Evolutionary conservation across 2,329 filamentous ascomycete species (phyloP).

Genomic region (Pseudogymnoascus sp.): DNA sequence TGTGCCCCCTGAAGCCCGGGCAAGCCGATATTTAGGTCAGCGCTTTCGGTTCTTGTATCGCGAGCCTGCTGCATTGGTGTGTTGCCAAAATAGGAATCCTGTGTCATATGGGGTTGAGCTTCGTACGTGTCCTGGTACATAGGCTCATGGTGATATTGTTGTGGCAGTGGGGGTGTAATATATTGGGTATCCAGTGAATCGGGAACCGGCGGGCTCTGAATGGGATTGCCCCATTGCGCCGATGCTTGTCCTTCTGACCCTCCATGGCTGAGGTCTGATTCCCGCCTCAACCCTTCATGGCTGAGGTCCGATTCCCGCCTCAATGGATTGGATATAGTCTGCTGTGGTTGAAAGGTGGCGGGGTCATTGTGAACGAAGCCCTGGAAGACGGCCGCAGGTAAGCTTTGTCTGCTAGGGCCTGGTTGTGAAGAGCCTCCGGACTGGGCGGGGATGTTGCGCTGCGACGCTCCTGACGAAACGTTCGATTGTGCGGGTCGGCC

Average conservation of each 20-base stretch:
- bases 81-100: background rate
- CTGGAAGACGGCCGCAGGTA: background rate
- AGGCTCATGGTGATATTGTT: background rate
- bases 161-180: background rate
- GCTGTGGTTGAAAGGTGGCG: background rate
- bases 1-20: background rate
- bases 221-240: background rate
- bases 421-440: background rate
- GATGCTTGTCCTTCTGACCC: background rate
- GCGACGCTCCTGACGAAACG: background rate
- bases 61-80: background rate
- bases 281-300: background rate
- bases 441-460: background rate
- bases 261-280: background rate
- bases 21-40: background rate
- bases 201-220: background rate
- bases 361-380: background rate
- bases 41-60: background rate
- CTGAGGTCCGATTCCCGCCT: background rate
- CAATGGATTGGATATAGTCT: background rate
- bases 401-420: background rate
- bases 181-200: background rate
- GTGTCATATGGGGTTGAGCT: background rate
- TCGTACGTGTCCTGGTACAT: background rate
- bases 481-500: background rate